phyloP scores from a whole-genome alignment of 129 eudicot genomes.

The Glebionis coronaria region DNA sequence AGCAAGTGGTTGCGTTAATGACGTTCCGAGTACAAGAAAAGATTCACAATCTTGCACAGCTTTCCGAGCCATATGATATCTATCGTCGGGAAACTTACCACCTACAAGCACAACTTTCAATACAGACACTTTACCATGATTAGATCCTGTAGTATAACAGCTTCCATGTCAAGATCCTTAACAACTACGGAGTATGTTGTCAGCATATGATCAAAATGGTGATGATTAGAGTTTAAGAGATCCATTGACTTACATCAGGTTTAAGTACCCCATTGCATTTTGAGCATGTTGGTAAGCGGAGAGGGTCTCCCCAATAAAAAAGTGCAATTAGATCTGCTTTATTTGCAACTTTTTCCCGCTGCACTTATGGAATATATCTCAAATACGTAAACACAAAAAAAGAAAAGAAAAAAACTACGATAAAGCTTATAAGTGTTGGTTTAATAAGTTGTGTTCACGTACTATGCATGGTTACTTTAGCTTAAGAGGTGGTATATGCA shows the following conservation, averaged over 20 bases:
- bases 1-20: constrained; percentile 73
- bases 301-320: constrained; percentile 53
- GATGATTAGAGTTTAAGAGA: background rate
- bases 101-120: constrained; percentile 83
- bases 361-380: constrained; percentile 25
- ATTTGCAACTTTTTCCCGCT: constrained; percentile 82
- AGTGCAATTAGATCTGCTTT: constrained; percentile 59
- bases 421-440: background rate
- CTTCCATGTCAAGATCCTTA: too few species aligned
- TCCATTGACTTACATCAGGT: constrained; percentile 62
- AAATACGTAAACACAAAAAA: background rate
- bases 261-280: constrained; percentile 64
- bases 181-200: background rate
- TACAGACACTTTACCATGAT: constrained; percentile 4
- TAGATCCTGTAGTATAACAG: too few species aligned
- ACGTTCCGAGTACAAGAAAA: constrained; percentile 83
- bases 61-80: too few species aligned
- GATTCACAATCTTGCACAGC: too few species aligned
- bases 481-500: too few species aligned
- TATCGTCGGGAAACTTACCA: constrained; percentile 67
- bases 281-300: constrained; percentile 60
- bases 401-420: background rate
- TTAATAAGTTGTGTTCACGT: too few species aligned
- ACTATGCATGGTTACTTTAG: too few species aligned
- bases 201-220: background rate